phyloP scores from a whole-genome alignment of 2,329 filamentous ascomycete genomes.

The Fusarium devonianum region DNA sequence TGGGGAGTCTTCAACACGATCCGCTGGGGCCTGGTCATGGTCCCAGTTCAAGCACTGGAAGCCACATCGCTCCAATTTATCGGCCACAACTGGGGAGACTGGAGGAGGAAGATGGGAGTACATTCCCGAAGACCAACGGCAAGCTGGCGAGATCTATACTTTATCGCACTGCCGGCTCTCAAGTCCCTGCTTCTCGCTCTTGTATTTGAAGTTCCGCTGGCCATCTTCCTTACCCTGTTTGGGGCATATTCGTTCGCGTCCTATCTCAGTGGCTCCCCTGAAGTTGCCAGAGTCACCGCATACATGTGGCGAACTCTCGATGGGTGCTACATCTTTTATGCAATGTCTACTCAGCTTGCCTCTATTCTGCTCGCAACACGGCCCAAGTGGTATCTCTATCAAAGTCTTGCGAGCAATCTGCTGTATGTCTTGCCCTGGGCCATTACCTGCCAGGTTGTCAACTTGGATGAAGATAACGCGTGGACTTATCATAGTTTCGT shows the following conservation, averaged over 20 bases:
- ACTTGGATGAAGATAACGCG: conserved; percentile 60
- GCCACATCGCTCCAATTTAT: conserved; percentile 70
- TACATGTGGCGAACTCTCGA: conserved; percentile 71
- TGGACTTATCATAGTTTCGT: conserved; percentile 73
- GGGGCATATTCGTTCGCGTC: conserved; percentile 67
- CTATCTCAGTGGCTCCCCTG: conserved; percentile 64
- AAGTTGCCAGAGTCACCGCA: conserved; percentile 66
- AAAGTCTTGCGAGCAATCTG: conserved; percentile 71
- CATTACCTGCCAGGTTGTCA: conserved; percentile 62
- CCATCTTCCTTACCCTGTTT: conserved; percentile 66
- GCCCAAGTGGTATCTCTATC: conserved; percentile 72
- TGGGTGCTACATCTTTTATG: conserved; percentile 76
- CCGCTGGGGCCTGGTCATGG: conserved; percentile 77
- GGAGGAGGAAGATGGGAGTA: conserved; percentile 45
- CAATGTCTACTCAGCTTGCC: conserved; percentile 69
- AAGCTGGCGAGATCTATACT: conserved; percentile 30
- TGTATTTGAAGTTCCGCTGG: conserved; percentile 66
- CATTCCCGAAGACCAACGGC: conserved; percentile 27
- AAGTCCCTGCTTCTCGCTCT: conserved; percentile 62
- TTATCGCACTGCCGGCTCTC: conserved; percentile 61
- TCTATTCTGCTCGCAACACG: conserved; percentile 69
- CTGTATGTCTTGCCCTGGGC: conserved; percentile 76
- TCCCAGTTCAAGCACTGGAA: conserved; percentile 72
- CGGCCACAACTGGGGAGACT: conserved; percentile 69
- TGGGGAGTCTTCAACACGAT: conserved; percentile 80